Percentiles rank a stretch among this genome's conserved stretches.
Conservation (phyloP, 2,329 filamentous ascomycete species). For the Penicillium psychrosexuale region DNA sequence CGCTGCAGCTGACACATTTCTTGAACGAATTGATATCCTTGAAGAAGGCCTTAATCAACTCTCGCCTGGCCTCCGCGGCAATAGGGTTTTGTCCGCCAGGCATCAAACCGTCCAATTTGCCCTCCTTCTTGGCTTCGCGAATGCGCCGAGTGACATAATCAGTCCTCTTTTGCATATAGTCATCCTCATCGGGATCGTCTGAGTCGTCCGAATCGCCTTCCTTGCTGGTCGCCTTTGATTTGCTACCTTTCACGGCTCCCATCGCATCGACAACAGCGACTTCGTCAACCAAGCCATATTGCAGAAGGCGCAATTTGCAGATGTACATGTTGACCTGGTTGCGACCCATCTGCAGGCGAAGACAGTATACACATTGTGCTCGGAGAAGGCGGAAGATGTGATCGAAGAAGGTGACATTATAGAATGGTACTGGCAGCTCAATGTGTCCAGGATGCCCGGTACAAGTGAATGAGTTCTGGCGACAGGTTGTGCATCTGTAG, state of each 20-base stretch:
- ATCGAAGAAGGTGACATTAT: conserved; percentile 96
- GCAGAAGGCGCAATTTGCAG: conserved; percentile 81
- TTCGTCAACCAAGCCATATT: conserved; percentile 76
- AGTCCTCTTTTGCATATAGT: conserved; percentile 56
- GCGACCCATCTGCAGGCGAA: conserved; percentile 75
- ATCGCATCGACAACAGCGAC: conserved; percentile 57
- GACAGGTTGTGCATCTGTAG: conserved; percentile 83
- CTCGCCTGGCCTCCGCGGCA: conserved; percentile 70
- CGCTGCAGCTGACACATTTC: conserved; percentile 65
- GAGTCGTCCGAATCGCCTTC: conserved; percentile 65
- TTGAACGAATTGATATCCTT: conserved; percentile 66
- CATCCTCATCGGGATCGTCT: conserved; percentile 49
- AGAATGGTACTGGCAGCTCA: conserved; percentile 86
- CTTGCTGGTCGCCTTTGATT: conserved; percentile 44
- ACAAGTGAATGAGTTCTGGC: conserved; percentile 74
- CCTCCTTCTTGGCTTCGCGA: conserved; percentile 54
- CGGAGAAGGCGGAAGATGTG: conserved; percentile 81
- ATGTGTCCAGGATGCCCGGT: conserved; percentile 95
- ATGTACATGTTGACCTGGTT: conserved; percentile 72
- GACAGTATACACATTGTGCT: conserved; percentile 87
- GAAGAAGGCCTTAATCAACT: conserved; percentile 77
- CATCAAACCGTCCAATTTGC: conserved; percentile 42
- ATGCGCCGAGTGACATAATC: conserved; percentile 73
- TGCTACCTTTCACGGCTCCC: conserved; percentile 44
- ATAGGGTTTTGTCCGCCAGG: conserved; percentile 74